A percentile compares a stretch with the other conserved stretches of the same genome.
Evolutionary conservation across 1,139 yeast species (phyloP).

Genomic region (Hyphopichia burtonii): DNA sequence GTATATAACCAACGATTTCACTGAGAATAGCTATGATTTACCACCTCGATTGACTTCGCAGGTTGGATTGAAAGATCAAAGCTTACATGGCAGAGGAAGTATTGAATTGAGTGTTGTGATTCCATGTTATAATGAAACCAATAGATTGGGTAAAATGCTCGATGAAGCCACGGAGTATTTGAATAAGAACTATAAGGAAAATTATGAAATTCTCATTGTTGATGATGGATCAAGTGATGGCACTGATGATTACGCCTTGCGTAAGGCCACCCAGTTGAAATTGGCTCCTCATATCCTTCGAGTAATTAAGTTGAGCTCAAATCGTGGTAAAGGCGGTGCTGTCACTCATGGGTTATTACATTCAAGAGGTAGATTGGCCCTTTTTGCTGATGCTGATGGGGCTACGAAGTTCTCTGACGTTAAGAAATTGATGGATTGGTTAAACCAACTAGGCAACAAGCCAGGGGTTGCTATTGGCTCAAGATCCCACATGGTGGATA

Average conservation of each 20-base stretch:
- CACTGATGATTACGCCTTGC: slow-evolving; percentile 70
- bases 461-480: slow-evolving; percentile 85
- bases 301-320: slow-evolving; percentile 64
- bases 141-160: slow-evolving; percentile 71
- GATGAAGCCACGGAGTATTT: slow-evolving; percentile 70
- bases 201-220: slow-evolving; percentile 78
- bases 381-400: slow-evolving; percentile 98
- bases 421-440: slow-evolving; percentile 46
- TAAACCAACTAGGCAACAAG: slow-evolving; percentile 24
- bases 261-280: slow-evolving; percentile 53
- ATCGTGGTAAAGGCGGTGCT: slow-evolving; percentile 98
- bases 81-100: slow-evolving; percentile 13
- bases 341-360: slow-evolving; percentile 90
- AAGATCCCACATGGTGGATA: slow-evolving; percentile 93
- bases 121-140: slow-evolving; percentile 88
- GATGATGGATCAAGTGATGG: slow-evolving; percentile 92
- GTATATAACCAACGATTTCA: slow-evolving; percentile 43
- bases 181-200: slow-evolving; percentile 23
- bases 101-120: slow-evolving; percentile 72
- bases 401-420: slow-evolving; percentile 83
- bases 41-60: slow-evolving; percentile 27
- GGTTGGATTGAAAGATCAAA: slow-evolving; percentile 11
- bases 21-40: slow-evolving; percentile 19
- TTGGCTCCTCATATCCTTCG: slow-evolving; percentile 62
- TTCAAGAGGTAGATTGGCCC: slow-evolving; percentile 66